phyloP scores from a whole-genome alignment of 495 filamentous ascomycete genomes.

The Friedmanniomyces endolithicus region DNA sequence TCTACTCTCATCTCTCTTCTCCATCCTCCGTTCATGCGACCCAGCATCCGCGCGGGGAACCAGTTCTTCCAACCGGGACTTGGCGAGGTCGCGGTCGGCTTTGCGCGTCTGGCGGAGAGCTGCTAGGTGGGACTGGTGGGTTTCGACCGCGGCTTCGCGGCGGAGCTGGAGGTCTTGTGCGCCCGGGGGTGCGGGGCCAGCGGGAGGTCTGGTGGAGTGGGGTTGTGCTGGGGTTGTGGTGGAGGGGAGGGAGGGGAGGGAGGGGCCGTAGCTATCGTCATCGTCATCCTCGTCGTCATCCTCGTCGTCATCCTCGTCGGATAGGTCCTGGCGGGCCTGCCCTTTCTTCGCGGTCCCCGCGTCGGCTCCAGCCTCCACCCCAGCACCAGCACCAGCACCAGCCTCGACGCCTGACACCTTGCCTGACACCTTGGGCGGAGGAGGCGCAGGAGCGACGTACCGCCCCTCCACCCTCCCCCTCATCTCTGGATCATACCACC shows the following conservation, averaged over 20 bases:
- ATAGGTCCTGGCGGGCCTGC: neutral
- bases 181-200: slow-evolving; percentile 64
- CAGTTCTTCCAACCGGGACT: slow-evolving; percentile 62
- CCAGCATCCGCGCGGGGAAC: slow-evolving; percentile 74
- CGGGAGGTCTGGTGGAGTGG: neutral
- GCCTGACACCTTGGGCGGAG: too few species aligned
- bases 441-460: neutral
- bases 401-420: too few species aligned
- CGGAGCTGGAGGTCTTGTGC: slow-evolving; percentile 61
- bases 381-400: neutral
- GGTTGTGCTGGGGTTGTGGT: slow-evolving; percentile 2
- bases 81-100: slow-evolving; percentile 46
- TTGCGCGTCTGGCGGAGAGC: slow-evolving; percentile 49
- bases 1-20: slow-evolving; percentile 58
- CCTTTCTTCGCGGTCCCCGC: neutral
- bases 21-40: slow-evolving; percentile 69
- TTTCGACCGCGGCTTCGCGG: slow-evolving; percentile 46
- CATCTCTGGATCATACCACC: slow-evolving; percentile 72
- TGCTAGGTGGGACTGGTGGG: slow-evolving; percentile 37
- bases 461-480: slow-evolving; percentile 20
- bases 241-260: slow-evolving; percentile 39
- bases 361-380: neutral
- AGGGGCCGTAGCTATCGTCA: slow-evolving; percentile 57
- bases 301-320: slow-evolving; percentile 24
- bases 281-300: slow-evolving; percentile 41